These are phyloP conservation scores for Hypocrella siamensis DNA, from an alignment of 2,329 filamentous ascomycete genomes.

Conservation along the genomic window DNA sequence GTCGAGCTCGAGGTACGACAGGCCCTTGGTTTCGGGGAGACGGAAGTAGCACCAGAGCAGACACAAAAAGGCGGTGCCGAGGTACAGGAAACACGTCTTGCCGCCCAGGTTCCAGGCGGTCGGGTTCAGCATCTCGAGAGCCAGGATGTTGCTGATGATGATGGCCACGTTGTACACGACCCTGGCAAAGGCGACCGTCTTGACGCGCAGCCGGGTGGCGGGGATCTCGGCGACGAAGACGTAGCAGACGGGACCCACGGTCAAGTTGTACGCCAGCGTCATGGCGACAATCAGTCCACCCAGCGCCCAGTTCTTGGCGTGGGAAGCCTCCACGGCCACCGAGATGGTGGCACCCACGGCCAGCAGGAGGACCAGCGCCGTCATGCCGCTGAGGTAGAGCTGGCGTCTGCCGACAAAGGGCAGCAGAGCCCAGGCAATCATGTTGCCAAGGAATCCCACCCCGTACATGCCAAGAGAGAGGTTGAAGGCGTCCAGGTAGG, in stretches of 20 bases:
- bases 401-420: conserved; percentile 22
- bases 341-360: conserved; percentile 22
- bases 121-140: conserved; percentile 13
- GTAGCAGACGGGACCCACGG: conserved; percentile 21
- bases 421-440: conserved; percentile 23
- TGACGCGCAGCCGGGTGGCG: conserved; percentile 20
- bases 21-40: conserved; percentile 11
- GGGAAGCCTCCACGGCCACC: conserved; percentile 12
- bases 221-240: conserved; percentile 22
- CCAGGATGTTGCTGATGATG: conserved; percentile 12
- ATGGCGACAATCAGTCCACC: conserved; percentile 21
- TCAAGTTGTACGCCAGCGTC: conserved; percentile 22
- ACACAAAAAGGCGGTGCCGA: conserved; percentile 7
- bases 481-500: conserved; percentile 18
- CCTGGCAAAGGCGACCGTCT: conserved; percentile 22
- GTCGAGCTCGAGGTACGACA: conserved; percentile 12
- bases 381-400: conserved; percentile 22
- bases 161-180: conserved; percentile 9
- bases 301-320: conserved; percentile 16
- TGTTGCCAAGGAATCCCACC: conserved; percentile 23
- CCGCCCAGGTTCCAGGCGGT: conserved; percentile 12
- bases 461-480: conserved; percentile 22
- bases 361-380: conserved; percentile 13
- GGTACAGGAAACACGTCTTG: conserved; percentile 10
- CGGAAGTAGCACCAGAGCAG: conserved; percentile 12